These are phyloP conservation scores for Ceratocystis lukuohia DNA, from an alignment of 2,329 filamentous ascomycete genomes.

Conservation along the genomic window DNA sequence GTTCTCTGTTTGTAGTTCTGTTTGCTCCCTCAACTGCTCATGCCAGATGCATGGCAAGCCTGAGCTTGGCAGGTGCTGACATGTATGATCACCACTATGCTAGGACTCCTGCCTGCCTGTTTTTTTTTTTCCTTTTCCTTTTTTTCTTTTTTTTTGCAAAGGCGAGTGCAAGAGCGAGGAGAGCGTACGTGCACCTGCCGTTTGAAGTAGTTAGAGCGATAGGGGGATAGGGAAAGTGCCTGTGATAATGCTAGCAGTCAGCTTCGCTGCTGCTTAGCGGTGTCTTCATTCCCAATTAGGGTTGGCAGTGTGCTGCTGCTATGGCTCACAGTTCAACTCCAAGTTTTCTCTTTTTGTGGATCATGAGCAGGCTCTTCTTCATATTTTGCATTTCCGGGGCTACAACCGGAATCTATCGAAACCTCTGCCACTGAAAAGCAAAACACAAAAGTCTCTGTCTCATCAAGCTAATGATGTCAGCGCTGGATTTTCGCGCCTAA, in stretches of 20 bases:
- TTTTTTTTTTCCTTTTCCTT: background rate
- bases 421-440: background rate
- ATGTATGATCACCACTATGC: background rate
- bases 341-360: background rate
- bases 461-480: background rate
- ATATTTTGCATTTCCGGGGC: background rate
- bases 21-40: background rate
- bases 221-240: background rate
- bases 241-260: background rate
- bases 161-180: background rate
- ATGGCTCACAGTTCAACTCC: background rate
- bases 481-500: no score
- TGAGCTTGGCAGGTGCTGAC: background rate
- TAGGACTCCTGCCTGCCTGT: background rate
- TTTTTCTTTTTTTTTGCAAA: background rate
- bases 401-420: background rate
- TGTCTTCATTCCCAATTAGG: background rate
- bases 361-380: background rate
- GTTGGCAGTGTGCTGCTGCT: background rate
- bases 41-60: background rate
- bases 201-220: background rate
- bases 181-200: background rate
- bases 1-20: background rate
- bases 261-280: background rate
- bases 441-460: background rate